Evolutionary conservation across 768 basidiomycete species (phyloP).

Genomic region (Strobilomyces echinocephalus): DNA sequence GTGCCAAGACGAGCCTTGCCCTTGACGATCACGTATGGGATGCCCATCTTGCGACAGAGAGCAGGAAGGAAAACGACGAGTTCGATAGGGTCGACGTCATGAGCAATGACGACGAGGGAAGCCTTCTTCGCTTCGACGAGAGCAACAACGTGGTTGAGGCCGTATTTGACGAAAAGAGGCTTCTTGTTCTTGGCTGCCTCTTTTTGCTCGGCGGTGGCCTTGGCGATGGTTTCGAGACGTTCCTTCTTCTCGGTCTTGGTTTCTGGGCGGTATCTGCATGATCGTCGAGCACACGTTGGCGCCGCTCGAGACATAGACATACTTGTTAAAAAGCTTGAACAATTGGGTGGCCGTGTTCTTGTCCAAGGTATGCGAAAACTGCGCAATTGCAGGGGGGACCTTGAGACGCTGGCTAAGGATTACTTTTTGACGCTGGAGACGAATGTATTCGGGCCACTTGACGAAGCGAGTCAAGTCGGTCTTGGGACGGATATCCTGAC

Average conservation of each 20-base stretch:
- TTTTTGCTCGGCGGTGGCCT: conserved; percentile 78
- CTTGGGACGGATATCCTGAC: conserved; percentile 88
- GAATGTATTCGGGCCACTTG: conserved; percentile 99
- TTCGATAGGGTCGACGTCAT: conserved; percentile 99
- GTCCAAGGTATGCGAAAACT: conserved; percentile 95
- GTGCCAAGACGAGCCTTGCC: conserved; percentile 97
- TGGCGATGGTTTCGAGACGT: conserved; percentile 75
- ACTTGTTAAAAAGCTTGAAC: conserved; percentile 97
- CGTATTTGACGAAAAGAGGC: conserved; percentile 92
- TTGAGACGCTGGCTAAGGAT: conserved; percentile 97
- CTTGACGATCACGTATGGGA: conserved; percentile 97
- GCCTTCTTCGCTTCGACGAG: conserved; percentile 98
- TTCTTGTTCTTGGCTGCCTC: conserved; percentile 81
- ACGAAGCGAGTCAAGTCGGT: conserved; percentile 94
- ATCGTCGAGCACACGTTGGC: not conserved
- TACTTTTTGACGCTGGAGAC: conserved; percentile 97
- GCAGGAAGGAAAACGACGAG: conserved; percentile 98
- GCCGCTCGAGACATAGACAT: conserved; percentile 4
- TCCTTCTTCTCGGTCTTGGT: conserved; percentile 96
- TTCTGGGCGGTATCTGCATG: conserved; percentile 70
- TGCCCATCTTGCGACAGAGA: conserved; percentile 99
- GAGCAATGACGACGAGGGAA: conserved; percentile 88
- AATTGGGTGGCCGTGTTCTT: conserved; percentile 99
- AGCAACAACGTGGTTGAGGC: conserved; percentile 94
- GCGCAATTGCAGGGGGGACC: conserved; percentile 96